Base-by-base conservation (phyloP, 2,329 filamentous ascomycete genomes). In the Teratosphaeriaceae sp. region DNA sequence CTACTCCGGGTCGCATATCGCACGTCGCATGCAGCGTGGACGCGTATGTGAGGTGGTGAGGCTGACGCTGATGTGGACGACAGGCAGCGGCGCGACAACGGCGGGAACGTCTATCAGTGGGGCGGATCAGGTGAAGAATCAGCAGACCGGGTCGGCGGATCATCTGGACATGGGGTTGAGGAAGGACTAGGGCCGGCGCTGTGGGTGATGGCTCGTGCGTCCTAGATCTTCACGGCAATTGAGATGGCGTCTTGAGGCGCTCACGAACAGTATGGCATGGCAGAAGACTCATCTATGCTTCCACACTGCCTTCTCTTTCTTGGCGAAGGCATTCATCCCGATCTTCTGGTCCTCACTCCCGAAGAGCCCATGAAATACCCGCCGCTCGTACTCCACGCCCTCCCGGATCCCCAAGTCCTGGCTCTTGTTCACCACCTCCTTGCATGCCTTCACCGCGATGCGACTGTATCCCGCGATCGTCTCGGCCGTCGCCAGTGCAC, bases 371-470 rank as follows among this genome's bases (percentile, higher is more conserved):
- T 98, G 92, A 74, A 98, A 98, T 24, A 97, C 76, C 41, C 89
- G 79, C 61, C 92, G 77, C 76, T 98, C 92, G 68, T 81, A 97
- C 70, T 98, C 92, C 1, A 98, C 85, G 12, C 92, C 92, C 60
- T 97, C 92, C 55, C 85, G 73, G 46, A 98, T 70, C 3, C 83
- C 75, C 54, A 95, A 68, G 57, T 98, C 92, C 73, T 97, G 89
- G 66, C 88, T 95, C 81, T 96, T 97, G 65, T 97, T 95, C 43
- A 98, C 90, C n/a, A 92, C 90, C 74, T 98, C 92, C 75, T 98
- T 98, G 44, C 79, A 84, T 9, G 85, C 92, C 69, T 88, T 81
- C 45, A 94, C 80, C 1, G 90, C 85, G n/a, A 98, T 83, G 61
- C 76, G 80, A 40, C 85, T 89, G 67, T 92, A 88, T 1, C 84